These are phyloP conservation scores for Catenaria anguillulae DNA, from an alignment of 371 early-diverging fungal species.

Conservation along the genomic window DNA sequence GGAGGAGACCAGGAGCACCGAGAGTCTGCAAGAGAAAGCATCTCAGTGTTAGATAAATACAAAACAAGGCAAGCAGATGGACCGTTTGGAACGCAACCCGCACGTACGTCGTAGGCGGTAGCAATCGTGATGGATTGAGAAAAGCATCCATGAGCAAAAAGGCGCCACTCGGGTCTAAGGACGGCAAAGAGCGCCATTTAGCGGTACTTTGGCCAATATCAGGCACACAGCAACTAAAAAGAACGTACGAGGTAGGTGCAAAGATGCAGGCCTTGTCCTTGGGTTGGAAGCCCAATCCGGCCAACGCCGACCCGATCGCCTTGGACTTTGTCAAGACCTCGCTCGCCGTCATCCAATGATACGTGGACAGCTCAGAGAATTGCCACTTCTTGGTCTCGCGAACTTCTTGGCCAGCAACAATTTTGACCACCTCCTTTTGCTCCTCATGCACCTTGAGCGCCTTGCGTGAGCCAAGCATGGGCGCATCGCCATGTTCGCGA, in stretches of 20 bases:
- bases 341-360: constrained; percentile 46
- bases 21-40: constrained; percentile 28
- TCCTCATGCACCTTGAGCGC: constrained; percentile 50
- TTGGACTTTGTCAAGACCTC: constrained; percentile 33
- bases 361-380: constrained; percentile 51
- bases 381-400: constrained; percentile 69
- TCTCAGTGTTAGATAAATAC: too few relatives aligned
- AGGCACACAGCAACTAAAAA: too few relatives aligned
- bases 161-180: constrained; percentile 26
- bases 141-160: constrained; percentile 31
- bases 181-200: too few relatives aligned
- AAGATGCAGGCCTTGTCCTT: constrained; percentile 53
- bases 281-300: constrained; percentile 42
- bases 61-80: too few relatives aligned
- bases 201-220: too few relatives aligned
- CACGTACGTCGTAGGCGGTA: constrained; percentile 58
- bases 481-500: constrained; percentile 11
- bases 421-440: constrained; percentile 54
- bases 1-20: constrained; percentile 69
- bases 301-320: constrained; percentile 47
- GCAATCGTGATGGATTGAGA: constrained; percentile 59
- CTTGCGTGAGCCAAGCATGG: constrained; percentile 49
- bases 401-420: constrained; percentile 39
- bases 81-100: too few relatives aligned
- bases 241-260: too few relatives aligned